Base-by-base conservation (phyloP, 768 basidiomycete species). In the Leccinum truebloodii region DNA sequence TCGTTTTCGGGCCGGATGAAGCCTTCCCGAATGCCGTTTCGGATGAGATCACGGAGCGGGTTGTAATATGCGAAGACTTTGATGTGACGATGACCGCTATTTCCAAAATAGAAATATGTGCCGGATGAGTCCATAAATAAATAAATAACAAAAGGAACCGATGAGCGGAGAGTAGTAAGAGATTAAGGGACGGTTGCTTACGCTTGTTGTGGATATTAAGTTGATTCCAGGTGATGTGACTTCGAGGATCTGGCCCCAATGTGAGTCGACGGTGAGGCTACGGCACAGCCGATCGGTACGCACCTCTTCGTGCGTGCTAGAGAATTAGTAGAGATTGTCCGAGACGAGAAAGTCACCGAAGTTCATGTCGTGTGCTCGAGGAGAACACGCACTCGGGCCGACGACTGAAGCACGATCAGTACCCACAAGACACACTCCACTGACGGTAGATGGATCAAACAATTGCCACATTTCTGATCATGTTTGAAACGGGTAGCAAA, bases 161-260 rank as follows among this genome's bases (percentile, higher is more conserved):
- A 57, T 54, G 60, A 64, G 54, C 20, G 8, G n/a, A 20, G 37
- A 4, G 22, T 2, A n/a, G 9, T 28, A 28, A 20, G 7, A 24
- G 3, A 24, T 63, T 28, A 53, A 64, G 63, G 65, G 1, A 58
- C 65, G 52, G 28, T 32, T 35, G 0, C 84, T 63, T 70, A 92
- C 92, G 92, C 77, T 94, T 94, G 57, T 83, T 80, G 71, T 94
- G 92, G 48, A 95, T 89, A 20, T 90, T 89, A 6, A 97, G 73
- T 69, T 98, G 95, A 20, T 91, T 92, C 96, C 96, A 99, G 0
- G 95, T 96, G 14, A 88, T 84, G 63, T 28, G 28, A 92, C 95
- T 75, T 98, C 96, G 30, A 97, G 74, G n/a, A 93, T 76, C 90
- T 93, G 64, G 5, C 8, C 52, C 32, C 32, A 34, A 34, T 34